Percentiles rank a stretch among this genome's conserved stretches.
phyloP scores from a whole-genome alignment of 2,329 filamentous ascomycete genomes.

The Trichoderma semiorbis region DNA sequence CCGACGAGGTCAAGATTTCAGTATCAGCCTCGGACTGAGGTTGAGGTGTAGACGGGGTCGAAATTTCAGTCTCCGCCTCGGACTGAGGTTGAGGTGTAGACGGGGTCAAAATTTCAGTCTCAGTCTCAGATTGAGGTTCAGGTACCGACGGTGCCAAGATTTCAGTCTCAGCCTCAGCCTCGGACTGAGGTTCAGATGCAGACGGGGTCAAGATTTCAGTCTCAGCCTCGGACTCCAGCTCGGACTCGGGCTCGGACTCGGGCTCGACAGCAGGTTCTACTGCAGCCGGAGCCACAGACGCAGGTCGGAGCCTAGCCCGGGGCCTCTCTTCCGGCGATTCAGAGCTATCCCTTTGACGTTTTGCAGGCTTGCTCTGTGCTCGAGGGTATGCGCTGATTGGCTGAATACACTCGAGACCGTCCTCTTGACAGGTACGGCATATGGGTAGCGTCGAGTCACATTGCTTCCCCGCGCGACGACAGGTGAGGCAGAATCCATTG shows the following conservation, averaged over 20 bases:
- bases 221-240: neutral
- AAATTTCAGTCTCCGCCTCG: neutral
- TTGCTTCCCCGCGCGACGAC: slow-evolving; percentile 51
- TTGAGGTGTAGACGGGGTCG: neutral
- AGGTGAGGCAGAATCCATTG: slow-evolving; percentile 46
- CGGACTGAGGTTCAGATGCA: neutral
- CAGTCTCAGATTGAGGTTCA: neutral
- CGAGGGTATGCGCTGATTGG: neutral
- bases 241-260: neutral
- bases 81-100: neutral
- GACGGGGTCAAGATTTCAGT: too few species aligned
- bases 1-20: neutral
- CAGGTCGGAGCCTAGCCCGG: neutral
- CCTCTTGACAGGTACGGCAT: slow-evolving; percentile 51
- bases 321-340: neutral
- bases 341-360: neutral
- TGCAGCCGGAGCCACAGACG: neutral
- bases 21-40: neutral
- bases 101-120: neutral
- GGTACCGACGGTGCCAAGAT: too few species aligned
- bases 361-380: neutral
- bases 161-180: too few species aligned
- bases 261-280: neutral
- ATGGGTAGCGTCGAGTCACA: slow-evolving; percentile 52
- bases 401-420: slow-evolving; percentile 51